phyloP scores from a whole-genome alignment of 371 early-diverging fungal species.

The Syncephalastrum sp. region DNA sequence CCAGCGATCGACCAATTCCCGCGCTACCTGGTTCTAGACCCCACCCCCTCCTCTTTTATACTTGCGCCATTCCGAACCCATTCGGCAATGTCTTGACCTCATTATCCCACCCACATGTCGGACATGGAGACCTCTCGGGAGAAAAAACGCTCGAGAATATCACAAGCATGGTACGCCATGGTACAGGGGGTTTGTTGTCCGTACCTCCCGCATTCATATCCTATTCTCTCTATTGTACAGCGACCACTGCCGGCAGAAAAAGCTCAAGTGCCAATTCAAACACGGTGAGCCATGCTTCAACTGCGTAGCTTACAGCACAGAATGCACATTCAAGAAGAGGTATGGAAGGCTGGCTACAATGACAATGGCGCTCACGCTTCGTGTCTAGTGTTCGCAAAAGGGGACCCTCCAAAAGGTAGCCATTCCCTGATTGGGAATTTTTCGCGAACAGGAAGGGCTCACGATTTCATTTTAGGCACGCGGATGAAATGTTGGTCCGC shows the following conservation, averaged over 20 bases:
- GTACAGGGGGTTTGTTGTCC: too few relatives aligned
- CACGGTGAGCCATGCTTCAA: conserved; percentile 31
- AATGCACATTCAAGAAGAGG: conserved; percentile 13
- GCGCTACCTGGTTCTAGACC: too few relatives aligned
- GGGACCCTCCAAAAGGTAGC: conserved; percentile 39
- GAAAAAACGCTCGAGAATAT: too few relatives aligned
- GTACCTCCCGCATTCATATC: too few relatives aligned
- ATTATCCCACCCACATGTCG: too few relatives aligned
- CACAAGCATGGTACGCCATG: too few relatives aligned
- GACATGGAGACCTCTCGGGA: too few relatives aligned
- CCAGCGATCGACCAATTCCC: too few relatives aligned
- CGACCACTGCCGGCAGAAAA: conserved; percentile 36
- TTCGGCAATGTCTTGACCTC: too few relatives aligned
- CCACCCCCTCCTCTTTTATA: too few relatives aligned
- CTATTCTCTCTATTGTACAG: conserved; percentile 8
- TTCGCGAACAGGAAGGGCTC: neutral
- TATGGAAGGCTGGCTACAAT: too few relatives aligned
- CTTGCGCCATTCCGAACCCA: too few relatives aligned
- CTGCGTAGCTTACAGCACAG: conserved; percentile 26
- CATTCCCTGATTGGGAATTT: neutral
- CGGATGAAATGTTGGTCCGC: conserved; percentile 41
- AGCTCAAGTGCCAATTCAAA: conserved; percentile 31
- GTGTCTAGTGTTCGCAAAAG: conserved; percentile 23
- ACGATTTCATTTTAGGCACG: conserved; percentile 18
- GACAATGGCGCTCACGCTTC: neutral